phyloP scores from a whole-genome alignment of 495 filamentous ascomycete species.

The Penicillium egyptiacum region DNA sequence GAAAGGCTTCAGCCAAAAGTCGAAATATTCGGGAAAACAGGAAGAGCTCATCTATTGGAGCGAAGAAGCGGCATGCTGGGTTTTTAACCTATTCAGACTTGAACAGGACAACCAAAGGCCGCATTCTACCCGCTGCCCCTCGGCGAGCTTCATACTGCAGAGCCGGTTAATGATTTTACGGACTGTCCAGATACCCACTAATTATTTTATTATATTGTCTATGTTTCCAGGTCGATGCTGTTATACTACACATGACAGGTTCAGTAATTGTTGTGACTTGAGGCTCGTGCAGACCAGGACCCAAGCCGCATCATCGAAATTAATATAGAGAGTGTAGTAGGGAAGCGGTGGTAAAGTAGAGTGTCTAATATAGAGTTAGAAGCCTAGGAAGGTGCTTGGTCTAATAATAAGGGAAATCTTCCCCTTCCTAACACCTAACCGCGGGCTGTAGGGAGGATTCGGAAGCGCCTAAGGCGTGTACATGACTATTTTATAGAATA shows the following conservation, averaged over 20 bases:
- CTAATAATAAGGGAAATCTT: too few species aligned
- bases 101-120: conserved; percentile 3
- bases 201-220: conserved; percentile 6
- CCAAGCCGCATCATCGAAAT: too few species aligned
- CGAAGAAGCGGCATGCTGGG: background rate
- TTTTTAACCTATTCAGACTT: conserved; percentile 6
- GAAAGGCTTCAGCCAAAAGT: background rate
- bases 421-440: too few species aligned
- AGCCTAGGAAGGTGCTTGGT: too few species aligned
- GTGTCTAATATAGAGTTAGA: too few species aligned
- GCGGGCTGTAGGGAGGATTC: too few species aligned
- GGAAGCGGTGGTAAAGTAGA: too few species aligned
- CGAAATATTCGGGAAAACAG: background rate
- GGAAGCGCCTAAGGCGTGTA: too few species aligned
- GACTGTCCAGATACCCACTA: background rate
- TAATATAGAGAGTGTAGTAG: too few species aligned
- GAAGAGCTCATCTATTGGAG: conserved; percentile 6
- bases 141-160: conserved; percentile 2
- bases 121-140: conserved; percentile 6
- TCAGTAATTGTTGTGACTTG: conserved; percentile 1
- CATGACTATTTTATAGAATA: too few species aligned
- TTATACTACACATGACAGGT: background rate
- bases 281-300: too few species aligned
- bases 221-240: conserved; percentile 7
- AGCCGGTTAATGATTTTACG: background rate